These are phyloP conservation scores for Ceratocystis lukuohia DNA, from an alignment of 2,329 filamentous ascomycete species.

Conservation along the genomic window DNA sequence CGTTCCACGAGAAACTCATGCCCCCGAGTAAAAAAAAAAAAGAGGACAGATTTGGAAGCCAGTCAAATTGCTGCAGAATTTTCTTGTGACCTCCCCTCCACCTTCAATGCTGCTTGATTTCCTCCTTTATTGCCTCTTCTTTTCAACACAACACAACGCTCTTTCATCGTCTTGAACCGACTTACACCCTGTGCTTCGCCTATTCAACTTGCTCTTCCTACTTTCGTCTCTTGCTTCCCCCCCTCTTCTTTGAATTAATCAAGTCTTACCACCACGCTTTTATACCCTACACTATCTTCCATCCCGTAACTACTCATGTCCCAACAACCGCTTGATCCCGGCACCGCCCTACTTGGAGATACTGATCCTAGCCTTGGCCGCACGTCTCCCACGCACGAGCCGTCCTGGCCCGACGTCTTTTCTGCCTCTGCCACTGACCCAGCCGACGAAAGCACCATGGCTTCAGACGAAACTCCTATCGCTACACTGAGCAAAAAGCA, in stretches of 20 bases:
- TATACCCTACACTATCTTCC: neutral
- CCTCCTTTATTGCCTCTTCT: neutral
- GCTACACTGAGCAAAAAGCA: slow-evolving; percentile 6
- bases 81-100: neutral
- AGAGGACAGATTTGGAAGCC: slow-evolving; percentile 2
- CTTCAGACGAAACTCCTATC: no score
- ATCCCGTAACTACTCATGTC: neutral
- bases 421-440: neutral
- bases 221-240: neutral
- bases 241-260: neutral
- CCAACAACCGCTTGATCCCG: neutral
- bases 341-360: neutral
- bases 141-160: neutral
- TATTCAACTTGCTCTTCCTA: neutral
- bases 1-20: slow-evolving; percentile 4
- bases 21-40: slow-evolving; percentile 1
- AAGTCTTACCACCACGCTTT: neutral
- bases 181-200: neutral
- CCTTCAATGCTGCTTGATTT: neutral
- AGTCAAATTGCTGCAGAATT: neutral
- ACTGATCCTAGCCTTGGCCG: neutral
- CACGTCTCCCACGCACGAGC: slow-evolving; percentile 6
- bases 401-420: neutral
- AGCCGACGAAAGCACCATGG: neutral
- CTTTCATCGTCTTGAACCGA: neutral